phyloP scores from a whole-genome alignment of 2,329 filamentous ascomycete species.

The Zasmidium citrigriseum region DNA sequence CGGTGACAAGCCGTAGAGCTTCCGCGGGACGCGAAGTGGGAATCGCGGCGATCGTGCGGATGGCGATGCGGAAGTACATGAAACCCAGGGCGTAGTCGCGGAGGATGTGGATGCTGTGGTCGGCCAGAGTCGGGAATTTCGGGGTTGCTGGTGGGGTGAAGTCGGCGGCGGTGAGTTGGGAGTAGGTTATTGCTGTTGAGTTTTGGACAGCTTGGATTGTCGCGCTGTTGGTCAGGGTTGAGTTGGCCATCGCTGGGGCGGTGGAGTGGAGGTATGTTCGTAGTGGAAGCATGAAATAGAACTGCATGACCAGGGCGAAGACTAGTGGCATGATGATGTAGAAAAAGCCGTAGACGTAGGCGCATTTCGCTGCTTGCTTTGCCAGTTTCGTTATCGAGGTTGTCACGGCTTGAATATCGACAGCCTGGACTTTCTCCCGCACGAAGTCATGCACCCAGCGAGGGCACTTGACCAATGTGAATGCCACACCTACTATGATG shows the following conservation, averaged over 20 bases:
- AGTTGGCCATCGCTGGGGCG: slow-evolving; percentile 14
- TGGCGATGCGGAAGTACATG: slow-evolving; percentile 80
- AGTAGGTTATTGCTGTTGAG: neutral
- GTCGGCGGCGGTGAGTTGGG: slow-evolving; percentile 8
- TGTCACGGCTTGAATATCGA: slow-evolving; percentile 28
- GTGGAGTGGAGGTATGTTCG: slow-evolving; percentile 67
- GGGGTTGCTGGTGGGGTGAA: slow-evolving; percentile 16
- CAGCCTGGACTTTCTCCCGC: slow-evolving; percentile 16
- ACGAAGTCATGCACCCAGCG: slow-evolving; percentile 8
- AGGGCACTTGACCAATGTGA: slow-evolving; percentile 45
- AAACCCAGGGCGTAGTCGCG: slow-evolving; percentile 94
- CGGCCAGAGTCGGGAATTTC: slow-evolving; percentile 32
- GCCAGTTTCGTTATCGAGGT: slow-evolving; percentile 23
- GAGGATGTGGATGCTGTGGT: slow-evolving; percentile 79
- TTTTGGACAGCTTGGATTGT: neutral
- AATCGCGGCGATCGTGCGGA: slow-evolving; percentile 68
- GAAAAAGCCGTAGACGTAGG: slow-evolving; percentile 76
- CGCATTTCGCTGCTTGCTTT: slow-evolving; percentile 52
- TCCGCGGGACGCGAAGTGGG: slow-evolving; percentile 70
- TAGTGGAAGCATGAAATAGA: slow-evolving; percentile 84
- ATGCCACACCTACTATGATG: slow-evolving; percentile 68
- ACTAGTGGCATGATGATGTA: slow-evolving; percentile 78
- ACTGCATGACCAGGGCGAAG: slow-evolving; percentile 76
- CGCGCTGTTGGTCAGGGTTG: slow-evolving; percentile 1
- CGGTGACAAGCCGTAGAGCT: slow-evolving; percentile 69